Evolutionary conservation across 2,329 filamentous ascomycete genomes (phyloP).

Genomic region (Penicillium vulpinum): DNA sequence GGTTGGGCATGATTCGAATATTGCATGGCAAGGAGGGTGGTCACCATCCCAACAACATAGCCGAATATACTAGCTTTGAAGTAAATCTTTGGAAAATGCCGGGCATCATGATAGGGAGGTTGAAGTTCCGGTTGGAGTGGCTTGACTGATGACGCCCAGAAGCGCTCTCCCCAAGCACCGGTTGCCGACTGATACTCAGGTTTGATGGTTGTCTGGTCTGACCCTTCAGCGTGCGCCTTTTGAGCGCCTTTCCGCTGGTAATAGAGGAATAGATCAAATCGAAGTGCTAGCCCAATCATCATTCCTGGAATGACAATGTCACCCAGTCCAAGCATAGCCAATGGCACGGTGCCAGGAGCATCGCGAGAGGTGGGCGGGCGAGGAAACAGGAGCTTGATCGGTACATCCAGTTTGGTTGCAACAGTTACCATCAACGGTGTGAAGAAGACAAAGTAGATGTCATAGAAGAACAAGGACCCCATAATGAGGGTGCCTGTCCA

Average conservation of each 20-base stretch:
- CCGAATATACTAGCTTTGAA: conserved; percentile 76
- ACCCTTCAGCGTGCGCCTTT: conserved; percentile 27
- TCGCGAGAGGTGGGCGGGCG: conserved; percentile 55
- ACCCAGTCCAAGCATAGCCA: conserved; percentile 85
- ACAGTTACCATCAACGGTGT: conserved; percentile 61
- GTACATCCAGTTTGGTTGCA: conserved; percentile 83
- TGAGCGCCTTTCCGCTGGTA: conserved; percentile 67
- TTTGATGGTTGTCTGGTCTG: conserved; percentile 26
- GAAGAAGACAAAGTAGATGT: conserved; percentile 70
- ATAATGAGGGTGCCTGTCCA: conserved; percentile 76
- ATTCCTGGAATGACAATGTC: conserved; percentile 93
- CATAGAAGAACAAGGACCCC: conserved; percentile 82
- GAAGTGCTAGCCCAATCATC: conserved; percentile 79
- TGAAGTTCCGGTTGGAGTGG: conserved; percentile 32
- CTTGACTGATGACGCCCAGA: conserved; percentile 63
- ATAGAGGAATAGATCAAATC: conserved; percentile 86
- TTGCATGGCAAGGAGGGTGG: conserved; percentile 74
- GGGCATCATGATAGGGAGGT: conserved; percentile 40
- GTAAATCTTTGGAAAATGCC: conserved; percentile 75
- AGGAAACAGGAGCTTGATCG: conserved; percentile 87
- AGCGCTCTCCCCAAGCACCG: conserved; percentile 77
- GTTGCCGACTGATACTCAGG: conserved; percentile 56
- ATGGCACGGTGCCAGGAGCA: conserved; percentile 42
- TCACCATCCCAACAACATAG: conserved; percentile 75
- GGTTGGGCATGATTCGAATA: conserved; percentile 81